Evolutionary conservation across 1,139 yeast species (phyloP), one percentile per base, ranked within the genome.

Genomic region (Candida anutae): DNA sequence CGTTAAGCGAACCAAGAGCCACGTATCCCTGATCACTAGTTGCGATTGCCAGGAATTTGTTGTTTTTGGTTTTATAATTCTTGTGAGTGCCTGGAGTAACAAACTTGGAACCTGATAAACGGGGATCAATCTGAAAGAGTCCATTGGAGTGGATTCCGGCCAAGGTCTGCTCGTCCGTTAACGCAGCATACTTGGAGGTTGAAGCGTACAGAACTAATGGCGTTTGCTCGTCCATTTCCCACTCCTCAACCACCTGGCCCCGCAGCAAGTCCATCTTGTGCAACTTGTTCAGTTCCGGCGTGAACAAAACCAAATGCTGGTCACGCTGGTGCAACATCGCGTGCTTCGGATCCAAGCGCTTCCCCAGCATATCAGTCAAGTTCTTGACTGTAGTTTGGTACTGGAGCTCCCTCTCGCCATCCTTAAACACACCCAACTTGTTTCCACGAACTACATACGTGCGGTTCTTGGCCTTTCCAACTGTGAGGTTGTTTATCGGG

Each of bases 201-300:
- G 94, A 88, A 3, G 79, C 82, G 49, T 74, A 79, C 20, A 72
- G 63, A 13, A 63, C 68, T 16, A 77, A 58, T 15, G 77, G 61
- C 5, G 68, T 50, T 13, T 53, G 45, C 18, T 46, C 39, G 21
- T 65, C 63, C 8, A 71, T 58, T 22, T 65, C 56, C 94, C 94
- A 85, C 49, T 83, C 93, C 44, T 85, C 95, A 15, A 87, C 80
- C 29, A 87, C 69, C 43, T 77, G 63, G 5, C 95, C 95, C 32
- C 76, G 69, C 43, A 71, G 82, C 32, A 87, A 55, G 55, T 85
- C 95, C 85, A 85, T 70, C 40, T 74, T 70, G 54, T 69, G 83
- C 27, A 85, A 52, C 20, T 61, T 63, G 20, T 37, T 41, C 6
- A 49, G 45, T 22, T 67, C 57, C 2, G 55, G 43, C 42, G 74